Evolutionary conservation across 1,284 basidiomycete species (phyloP).

Genomic region (Xerocomus amazonicus): DNA sequence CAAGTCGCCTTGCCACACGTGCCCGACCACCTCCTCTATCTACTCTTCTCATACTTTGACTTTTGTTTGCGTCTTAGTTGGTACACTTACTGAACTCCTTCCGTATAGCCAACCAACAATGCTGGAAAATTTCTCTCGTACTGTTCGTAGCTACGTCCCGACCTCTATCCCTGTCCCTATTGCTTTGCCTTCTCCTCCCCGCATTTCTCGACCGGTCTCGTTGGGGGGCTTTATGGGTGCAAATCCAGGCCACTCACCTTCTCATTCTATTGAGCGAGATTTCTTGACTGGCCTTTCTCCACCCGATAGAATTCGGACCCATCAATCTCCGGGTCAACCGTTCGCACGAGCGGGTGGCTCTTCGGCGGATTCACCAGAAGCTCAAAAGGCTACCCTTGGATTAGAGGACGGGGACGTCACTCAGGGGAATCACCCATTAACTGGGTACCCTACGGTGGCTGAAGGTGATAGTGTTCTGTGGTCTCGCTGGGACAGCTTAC

Average conservation of each 20-base stretch:
- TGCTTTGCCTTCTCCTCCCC: conserved; percentile 45
- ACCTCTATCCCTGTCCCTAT: conserved; percentile 48
- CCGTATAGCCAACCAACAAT: conserved; percentile 43
- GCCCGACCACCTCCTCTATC: background rate
- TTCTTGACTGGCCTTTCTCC: conserved; percentile 1
- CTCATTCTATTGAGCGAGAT: conserved; percentile 14
- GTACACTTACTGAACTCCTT: conserved; percentile 19
- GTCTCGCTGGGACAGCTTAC: conserved; percentile 27
- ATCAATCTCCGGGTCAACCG: conserved; percentile 8
- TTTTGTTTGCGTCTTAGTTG: background rate
- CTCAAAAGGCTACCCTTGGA: conserved; percentile 9
- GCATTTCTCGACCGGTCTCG: conserved; percentile 47
- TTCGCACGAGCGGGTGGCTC: conserved; percentile 7
- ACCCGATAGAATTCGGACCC: conserved; percentile 9
- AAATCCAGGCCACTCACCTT: conserved; percentile 13
- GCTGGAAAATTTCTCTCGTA: conserved; percentile 48
- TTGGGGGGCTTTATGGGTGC: conserved; percentile 43
- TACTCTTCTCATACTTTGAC: background rate
- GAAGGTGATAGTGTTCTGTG: conserved; percentile 31
- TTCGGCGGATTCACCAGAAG: conserved; percentile 15
- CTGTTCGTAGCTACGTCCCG: conserved; percentile 51
- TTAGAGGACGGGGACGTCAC: conserved; percentile 27
- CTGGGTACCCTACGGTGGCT: conserved; percentile 29
- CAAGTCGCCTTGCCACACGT: conserved; percentile 19
- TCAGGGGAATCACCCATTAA: conserved; percentile 13